These are phyloP conservation scores for Allomyces arbusculus DNA, from an alignment of 192 early-diverging fungal species.

Conservation along the genomic window DNA sequence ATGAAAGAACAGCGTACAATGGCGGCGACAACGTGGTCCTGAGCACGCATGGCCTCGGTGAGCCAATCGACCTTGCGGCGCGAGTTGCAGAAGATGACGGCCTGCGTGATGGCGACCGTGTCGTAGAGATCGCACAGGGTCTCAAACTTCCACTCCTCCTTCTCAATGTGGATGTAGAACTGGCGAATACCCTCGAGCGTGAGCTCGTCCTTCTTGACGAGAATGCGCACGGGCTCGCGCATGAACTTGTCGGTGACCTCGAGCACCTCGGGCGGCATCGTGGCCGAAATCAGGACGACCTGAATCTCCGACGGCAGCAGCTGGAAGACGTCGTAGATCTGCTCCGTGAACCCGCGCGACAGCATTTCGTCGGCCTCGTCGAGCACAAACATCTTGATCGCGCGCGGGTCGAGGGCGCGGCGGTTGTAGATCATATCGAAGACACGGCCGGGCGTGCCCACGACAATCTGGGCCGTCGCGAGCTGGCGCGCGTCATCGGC, in stretches of 20 bases:
- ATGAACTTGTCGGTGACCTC: constrained; percentile 96
- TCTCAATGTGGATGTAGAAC: constrained; percentile 95
- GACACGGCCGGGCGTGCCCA: constrained; percentile 97
- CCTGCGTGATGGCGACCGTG: constrained; percentile 93
- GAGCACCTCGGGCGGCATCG: constrained; percentile 85
- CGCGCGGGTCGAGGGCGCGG: constrained; percentile 52
- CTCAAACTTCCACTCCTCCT: constrained; percentile 99
- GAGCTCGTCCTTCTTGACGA: constrained; percentile 94
- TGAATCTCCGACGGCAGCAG: constrained; percentile 71
- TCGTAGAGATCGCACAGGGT: constrained; percentile 97
- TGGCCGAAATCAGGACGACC: constrained; percentile 91
- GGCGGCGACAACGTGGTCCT: constrained; percentile 89
- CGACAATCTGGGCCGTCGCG: constrained; percentile 74
- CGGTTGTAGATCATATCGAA: constrained; percentile 91
- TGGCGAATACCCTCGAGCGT: constrained; percentile 89
- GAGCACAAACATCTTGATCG: constrained; percentile 94
- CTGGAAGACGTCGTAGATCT: constrained; percentile 94
- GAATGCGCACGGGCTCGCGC: constrained; percentile 94
- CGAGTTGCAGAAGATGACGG: constrained; percentile 99
- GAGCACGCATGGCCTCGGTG: constrained; percentile 80
- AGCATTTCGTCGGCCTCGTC: constrained; percentile 99
- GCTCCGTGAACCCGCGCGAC: constrained; percentile 94
- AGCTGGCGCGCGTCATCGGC: constrained; percentile 74
- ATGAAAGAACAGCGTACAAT: constrained; percentile 29
- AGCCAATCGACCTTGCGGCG: constrained; percentile 99